Evolutionary conservation across 1,284 basidiomycete species (phyloP), one percentile per base, ranked within the genome.

Genomic region (Apiotrichum sp.): DNA sequence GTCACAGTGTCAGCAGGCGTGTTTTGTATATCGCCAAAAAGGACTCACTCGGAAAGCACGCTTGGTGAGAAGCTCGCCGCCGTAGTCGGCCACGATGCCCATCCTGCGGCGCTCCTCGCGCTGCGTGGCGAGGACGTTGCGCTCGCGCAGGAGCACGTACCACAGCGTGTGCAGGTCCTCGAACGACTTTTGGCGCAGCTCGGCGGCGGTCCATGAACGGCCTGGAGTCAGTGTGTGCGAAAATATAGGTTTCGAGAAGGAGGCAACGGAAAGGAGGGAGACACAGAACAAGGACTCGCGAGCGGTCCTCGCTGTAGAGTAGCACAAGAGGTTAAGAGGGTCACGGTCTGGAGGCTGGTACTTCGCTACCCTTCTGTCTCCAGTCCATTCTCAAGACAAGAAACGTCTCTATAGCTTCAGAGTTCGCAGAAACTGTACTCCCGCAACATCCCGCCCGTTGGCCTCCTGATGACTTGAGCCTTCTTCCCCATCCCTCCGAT

Each of bases 81-180:
- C 68, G 35, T 66, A 62, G 14, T 63, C 56, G 33, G 63, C 38
- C 6, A 62, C 58, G 29, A 81, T 75, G 5, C 84, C 82, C 61
- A 87, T 67, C 58, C 89, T 78, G 61, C 85, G 80, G 43, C 82
- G 80, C 68, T 92, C 90, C 62, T 87, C 86, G 59, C 78, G 80
- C 74, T 96, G 92, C n/a, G 91, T 91, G 13, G 87, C 86, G 53
- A 96, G 79, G 16, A 93, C 77, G 75, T 97, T 97, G 8, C 88
- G 83, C 74, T 97, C 93, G 59, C 89, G 81, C 38, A 92, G 70
- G 31, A 91, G 78, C 47, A 96, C 81, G 73, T 93, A 96, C 93
- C 93, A 97, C 48, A 97, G 79, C 16, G 85, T 88, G 75, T 97
- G 93, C 62, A 97, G 78, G 71, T 97, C 93, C 62, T 84, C 82